phyloP scores from a whole-genome alignment of 2,329 filamentous ascomycete genomes.

The Aureobasidium musti region DNA sequence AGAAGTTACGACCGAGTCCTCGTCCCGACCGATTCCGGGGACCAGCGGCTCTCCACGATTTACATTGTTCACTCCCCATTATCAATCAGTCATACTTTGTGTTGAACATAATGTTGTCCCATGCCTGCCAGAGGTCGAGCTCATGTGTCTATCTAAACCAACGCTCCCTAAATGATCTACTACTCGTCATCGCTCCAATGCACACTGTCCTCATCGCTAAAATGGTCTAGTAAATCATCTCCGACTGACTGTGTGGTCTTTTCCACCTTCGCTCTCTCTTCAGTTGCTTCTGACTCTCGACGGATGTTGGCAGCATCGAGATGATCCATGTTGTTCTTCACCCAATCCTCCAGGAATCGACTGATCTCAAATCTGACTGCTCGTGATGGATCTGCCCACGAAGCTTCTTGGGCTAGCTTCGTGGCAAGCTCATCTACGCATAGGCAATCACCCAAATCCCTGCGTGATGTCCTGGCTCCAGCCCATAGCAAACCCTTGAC shows the following conservation, averaged over 20 bases:
- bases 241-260: not conserved
- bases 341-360: conserved; percentile 9
- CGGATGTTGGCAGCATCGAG: conserved; percentile 22
- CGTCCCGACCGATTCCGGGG: conserved; percentile 18
- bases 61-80: not conserved
- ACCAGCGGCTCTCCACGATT: conserved; percentile 22
- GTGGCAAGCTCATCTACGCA: conserved; percentile 21
- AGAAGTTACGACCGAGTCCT: conserved; percentile 25
- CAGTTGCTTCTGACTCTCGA: conserved; percentile 10
- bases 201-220: conserved; percentile 24
- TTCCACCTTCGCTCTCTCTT: conserved; percentile 9
- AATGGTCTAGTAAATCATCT: conserved; percentile 18
- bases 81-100: not conserved
- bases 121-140: not conserved
- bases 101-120: not conserved
- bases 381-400: conserved; percentile 6
- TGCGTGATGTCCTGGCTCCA: not conserved
- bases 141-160: not conserved
- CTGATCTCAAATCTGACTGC: conserved; percentile 20
- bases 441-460: conserved; percentile 5
- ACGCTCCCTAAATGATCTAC: not conserved
- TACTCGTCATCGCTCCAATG: conserved; percentile 23
- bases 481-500: conserved; percentile 23
- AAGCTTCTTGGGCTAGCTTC: conserved; percentile 22
- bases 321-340: conserved; percentile 16